phyloP scores from a whole-genome alignment of 2,329 filamentous ascomycete genomes.

The Sporothrix curviconia region DNA sequence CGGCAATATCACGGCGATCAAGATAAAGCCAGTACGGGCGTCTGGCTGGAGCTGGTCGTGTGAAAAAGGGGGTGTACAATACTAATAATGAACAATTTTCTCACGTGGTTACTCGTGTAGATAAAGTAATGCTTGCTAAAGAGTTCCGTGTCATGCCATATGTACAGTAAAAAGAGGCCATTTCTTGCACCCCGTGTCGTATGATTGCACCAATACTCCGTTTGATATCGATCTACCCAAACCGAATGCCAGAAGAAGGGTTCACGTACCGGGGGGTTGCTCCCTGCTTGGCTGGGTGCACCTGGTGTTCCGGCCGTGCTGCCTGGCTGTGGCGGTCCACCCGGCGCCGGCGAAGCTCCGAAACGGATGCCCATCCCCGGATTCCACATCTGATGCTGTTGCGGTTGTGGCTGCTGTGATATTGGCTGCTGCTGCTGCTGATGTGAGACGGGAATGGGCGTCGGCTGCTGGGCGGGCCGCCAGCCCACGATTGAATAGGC shows the following conservation, averaged over 20 bases:
- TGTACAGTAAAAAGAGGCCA: neutral
- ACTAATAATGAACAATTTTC: too few species aligned
- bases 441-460: neutral
- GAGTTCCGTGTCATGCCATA: too few species aligned
- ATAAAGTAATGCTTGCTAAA: too few species aligned
- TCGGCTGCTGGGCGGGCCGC: constrained; percentile 48
- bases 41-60: too few species aligned
- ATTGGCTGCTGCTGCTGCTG: neutral
- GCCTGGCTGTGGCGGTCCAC: constrained; percentile 14
- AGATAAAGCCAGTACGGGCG: neutral
- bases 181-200: neutral
- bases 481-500: constrained; percentile 54
- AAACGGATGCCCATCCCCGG: constrained; percentile 79
- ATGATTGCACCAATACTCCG: neutral
- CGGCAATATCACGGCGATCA: constrained; percentile 4
- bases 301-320: constrained; percentile 11
- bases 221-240: constrained; percentile 7
- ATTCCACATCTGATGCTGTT: constrained; percentile 55
- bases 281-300: neutral
- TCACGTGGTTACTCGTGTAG: too few species aligned
- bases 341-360: constrained; percentile 36
- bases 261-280: constrained; percentile 15
- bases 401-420: constrained; percentile 8
- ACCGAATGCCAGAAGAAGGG: constrained; percentile 18
- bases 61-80: neutral